Evolutionary conservation across 495 filamentous ascomycete species (phyloP), one percentile per base, ranked within the genome.

Genomic region (Entonaema liquescens): DNA sequence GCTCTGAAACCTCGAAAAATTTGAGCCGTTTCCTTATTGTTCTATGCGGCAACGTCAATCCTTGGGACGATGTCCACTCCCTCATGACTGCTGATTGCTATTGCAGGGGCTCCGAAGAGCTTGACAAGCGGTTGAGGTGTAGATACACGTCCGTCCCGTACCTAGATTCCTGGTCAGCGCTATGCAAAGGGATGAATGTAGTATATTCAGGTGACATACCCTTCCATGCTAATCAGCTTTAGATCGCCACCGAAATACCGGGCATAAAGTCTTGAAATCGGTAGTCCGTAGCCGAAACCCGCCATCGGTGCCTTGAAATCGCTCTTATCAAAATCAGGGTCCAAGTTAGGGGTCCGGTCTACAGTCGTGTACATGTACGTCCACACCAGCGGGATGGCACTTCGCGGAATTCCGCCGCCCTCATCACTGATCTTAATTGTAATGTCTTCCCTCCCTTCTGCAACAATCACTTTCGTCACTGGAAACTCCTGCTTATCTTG

Each of bases 311-410:
- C 95, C 80, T 99, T 99, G 85, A 99, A 99, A 79, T 99, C 95
- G 80, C 92, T 97, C 83, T 98, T 97, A 81, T 99, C 94, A 80
- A 98, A 98, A 78, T 98, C 94, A 12, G 95, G 95, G 75, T 99
- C 95, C 53, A 99, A 83, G 74, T 88, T 96, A 5, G 95, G 95
- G 3, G 95, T 98, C 65, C 93, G 89, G 79, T 98, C 95, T 44
- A 99, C 95, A 9, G 95, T 99, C 19, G 95, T 99, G 75, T 98
- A 99, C 95, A 98, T 99, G 77, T 99, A 99, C 26, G 95, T 99
- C 95, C 95, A 99, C 15, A 98, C 95, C 7, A 99, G 85, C 9
- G 96, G 96, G 61, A 99, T 98, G 31, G 92, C 85, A 67, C 90
- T 93, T 60, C 95, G 87, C 0, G 94, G 93, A 26, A 99, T 98